Conservation (phyloP, 805 yeast species). For the Zygoascus tannicola region DNA sequence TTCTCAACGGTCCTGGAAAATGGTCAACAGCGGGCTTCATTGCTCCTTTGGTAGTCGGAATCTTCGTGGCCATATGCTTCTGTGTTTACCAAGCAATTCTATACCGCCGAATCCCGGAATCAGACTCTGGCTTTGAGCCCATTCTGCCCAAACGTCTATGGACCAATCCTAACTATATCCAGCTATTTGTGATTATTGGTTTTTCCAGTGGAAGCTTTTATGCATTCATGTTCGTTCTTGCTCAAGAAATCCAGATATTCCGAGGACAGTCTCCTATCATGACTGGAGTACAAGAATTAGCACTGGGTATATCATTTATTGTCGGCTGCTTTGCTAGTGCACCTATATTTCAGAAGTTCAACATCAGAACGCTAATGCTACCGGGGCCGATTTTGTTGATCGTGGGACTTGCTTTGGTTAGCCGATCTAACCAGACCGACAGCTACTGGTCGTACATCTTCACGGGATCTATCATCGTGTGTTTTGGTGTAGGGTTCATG, state of each 20-base stretch:
- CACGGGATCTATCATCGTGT: slow-evolving; percentile 22
- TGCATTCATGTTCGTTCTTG: slow-evolving; percentile 16
- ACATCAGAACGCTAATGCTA: background rate
- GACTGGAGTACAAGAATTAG: slow-evolving; percentile 32
- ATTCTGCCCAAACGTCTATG: slow-evolving; percentile 26
- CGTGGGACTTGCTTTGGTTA: slow-evolving; percentile 21
- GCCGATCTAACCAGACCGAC: slow-evolving; percentile 18
- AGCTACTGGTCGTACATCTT: slow-evolving; percentile 28
- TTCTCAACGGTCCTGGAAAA: slow-evolving; percentile 37
- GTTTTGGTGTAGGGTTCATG: slow-evolving; percentile 26
- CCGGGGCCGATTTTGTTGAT: slow-evolving; percentile 14
- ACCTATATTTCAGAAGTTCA: slow-evolving; percentile 14
- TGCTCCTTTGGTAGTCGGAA: slow-evolving; percentile 35
- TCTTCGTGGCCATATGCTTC: slow-evolving; percentile 25
- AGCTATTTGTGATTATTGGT: slow-evolving; percentile 19
- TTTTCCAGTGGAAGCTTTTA: slow-evolving; percentile 20
- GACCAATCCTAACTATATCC: slow-evolving; percentile 22
- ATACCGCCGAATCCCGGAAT: background rate
- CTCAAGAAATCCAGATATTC: slow-evolving; percentile 24
- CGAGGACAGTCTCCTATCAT: slow-evolving; percentile 27
- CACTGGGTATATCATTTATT: slow-evolving; percentile 27
- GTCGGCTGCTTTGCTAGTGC: slow-evolving; percentile 25
- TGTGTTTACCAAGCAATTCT: slow-evolving; percentile 14
- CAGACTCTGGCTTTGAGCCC: slow-evolving; percentile 13
- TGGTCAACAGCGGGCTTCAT: slow-evolving; percentile 37